A percentile compares a stretch with the other conserved stretches of the same genome.
phyloP scores from a whole-genome alignment of 2,329 filamentous ascomycete species.

The Nemania serpens region DNA sequence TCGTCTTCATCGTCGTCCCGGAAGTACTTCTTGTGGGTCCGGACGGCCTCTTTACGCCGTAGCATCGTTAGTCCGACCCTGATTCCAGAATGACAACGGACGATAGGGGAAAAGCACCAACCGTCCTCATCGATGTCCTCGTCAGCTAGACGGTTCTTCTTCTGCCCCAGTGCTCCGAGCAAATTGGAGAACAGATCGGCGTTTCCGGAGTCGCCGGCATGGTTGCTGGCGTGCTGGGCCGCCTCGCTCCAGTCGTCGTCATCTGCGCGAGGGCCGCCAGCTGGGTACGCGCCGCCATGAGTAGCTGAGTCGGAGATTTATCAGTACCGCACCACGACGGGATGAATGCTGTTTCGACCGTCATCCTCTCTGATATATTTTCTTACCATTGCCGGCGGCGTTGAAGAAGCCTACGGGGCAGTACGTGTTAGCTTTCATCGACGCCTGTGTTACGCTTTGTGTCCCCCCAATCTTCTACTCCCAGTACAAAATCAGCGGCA shows the following conservation, averaged over 20 bases:
- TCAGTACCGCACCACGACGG: constrained; percentile 1
- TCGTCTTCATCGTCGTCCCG: constrained; percentile 53
- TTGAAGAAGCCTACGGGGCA: constrained; percentile 18
- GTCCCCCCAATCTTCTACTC: background rate
- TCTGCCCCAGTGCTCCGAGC: constrained; percentile 53
- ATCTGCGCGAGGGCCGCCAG: constrained; percentile 44
- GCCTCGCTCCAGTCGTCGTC: constrained; percentile 55
- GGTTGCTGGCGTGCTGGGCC: constrained; percentile 52
- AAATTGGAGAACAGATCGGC: constrained; percentile 55
- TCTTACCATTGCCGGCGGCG: constrained; percentile 36
- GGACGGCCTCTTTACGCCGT: constrained; percentile 61
- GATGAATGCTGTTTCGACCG: background rate
- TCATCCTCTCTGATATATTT: background rate
- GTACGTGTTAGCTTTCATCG: constrained; percentile 13
- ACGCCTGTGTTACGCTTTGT: background rate
- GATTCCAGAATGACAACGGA: background rate
- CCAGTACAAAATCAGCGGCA: background rate
- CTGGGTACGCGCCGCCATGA: constrained; percentile 41
- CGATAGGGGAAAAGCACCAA: constrained; percentile 32
- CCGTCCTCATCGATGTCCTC: constrained; percentile 57
- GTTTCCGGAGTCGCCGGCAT: constrained; percentile 53
- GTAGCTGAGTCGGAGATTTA: constrained; percentile 30
- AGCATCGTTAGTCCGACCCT: background rate
- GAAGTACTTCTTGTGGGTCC: constrained; percentile 78
- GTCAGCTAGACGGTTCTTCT: constrained; percentile 53